Evolutionary conservation across 2,329 filamentous ascomycete species (phyloP).

Genomic region (Fusarium odoratissimum): DNA sequence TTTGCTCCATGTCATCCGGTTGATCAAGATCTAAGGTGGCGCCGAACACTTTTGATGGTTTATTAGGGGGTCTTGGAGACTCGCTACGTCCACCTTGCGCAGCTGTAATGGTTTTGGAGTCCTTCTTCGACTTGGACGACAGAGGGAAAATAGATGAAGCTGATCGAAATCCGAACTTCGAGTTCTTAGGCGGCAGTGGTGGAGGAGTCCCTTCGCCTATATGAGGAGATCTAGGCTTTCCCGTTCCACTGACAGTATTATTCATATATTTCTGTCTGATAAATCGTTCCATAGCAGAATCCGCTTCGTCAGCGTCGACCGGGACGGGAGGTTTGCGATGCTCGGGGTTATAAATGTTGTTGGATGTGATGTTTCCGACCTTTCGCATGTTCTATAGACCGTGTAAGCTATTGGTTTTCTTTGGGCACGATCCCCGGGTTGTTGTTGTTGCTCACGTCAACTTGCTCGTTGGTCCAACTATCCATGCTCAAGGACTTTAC

Average conservation of each 20-base stretch:
- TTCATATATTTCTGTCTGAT: slow-evolving; percentile 94
- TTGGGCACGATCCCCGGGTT: neutral
- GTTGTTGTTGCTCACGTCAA: slow-evolving; percentile 75
- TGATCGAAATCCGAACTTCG: slow-evolving; percentile 69
- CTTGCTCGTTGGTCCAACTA: slow-evolving; percentile 94
- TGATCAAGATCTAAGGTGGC: slow-evolving; percentile 69
- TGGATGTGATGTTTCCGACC: slow-evolving; percentile 86
- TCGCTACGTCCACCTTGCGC: slow-evolving; percentile 46
- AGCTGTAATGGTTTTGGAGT: slow-evolving; percentile 51
- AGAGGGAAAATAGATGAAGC: slow-evolving; percentile 76
- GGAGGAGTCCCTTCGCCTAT: slow-evolving; percentile 70
- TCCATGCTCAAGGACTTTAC: slow-evolving; percentile 99
- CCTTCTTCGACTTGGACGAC: slow-evolving; percentile 70
- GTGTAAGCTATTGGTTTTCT: slow-evolving; percentile 30
- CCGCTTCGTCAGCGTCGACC: slow-evolving; percentile 90
- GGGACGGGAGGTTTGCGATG: slow-evolving; percentile 86
- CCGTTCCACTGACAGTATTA: slow-evolving; percentile 51
- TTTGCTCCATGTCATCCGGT: slow-evolving; percentile 75
- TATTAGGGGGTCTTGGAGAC: slow-evolving; percentile 63
- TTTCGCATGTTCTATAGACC: slow-evolving; percentile 85
- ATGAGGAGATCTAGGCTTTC: slow-evolving; percentile 50
- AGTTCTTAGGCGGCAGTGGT: slow-evolving; percentile 71
- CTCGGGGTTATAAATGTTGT: slow-evolving; percentile 88
- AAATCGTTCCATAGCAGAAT: slow-evolving; percentile 94
- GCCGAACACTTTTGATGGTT: slow-evolving; percentile 76